These are phyloP conservation scores for Psilocybe mexicana DNA, from an alignment of 1,284 basidiomycete genomes.

Conservation along the genomic window DNA sequence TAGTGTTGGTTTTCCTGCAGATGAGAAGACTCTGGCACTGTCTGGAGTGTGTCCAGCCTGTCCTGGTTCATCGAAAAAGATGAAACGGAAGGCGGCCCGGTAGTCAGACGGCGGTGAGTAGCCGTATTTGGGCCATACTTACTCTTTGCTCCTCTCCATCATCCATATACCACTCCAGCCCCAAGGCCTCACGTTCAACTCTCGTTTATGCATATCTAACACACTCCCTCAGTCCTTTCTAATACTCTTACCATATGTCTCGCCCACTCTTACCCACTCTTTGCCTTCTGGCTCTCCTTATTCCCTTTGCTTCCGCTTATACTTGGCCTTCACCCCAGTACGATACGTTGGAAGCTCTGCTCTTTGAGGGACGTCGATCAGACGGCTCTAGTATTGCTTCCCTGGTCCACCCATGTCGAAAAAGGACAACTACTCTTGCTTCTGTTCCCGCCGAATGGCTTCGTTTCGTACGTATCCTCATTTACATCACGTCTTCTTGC, in stretches of 20 bases:
- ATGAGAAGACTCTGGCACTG: no score
- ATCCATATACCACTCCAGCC: neutral
- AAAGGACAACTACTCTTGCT: constrained; percentile 36
- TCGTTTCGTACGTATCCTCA: constrained; percentile 33
- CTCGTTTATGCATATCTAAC: constrained; percentile 5
- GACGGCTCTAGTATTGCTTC: constrained; percentile 43
- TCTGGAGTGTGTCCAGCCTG: no score
- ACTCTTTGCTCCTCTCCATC: neutral
- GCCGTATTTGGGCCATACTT: no score
- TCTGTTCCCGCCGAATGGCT: constrained; percentile 47
- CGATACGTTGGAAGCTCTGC: constrained; percentile 40
- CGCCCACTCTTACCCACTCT: constrained; percentile 6
- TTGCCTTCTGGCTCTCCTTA: constrained; percentile 21
- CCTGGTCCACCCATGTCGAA: constrained; percentile 42
- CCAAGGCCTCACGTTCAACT: neutral
- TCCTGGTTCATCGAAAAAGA: no score
- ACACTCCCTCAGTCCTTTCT: neutral
- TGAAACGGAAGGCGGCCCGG: no score
- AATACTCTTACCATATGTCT: neutral
- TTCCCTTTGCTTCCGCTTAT: constrained; percentile 30
- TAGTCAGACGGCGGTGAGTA: no score
- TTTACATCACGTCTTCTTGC: neutral
- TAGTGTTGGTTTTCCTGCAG: no score
- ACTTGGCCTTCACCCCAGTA: constrained; percentile 45
- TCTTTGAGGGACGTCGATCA: constrained; percentile 42